Percentiles rank a stretch among this genome's conserved stretches.
phyloP scores from a whole-genome alignment of 2,329 filamentous ascomycete species.

The Venturia nashicola region DNA sequence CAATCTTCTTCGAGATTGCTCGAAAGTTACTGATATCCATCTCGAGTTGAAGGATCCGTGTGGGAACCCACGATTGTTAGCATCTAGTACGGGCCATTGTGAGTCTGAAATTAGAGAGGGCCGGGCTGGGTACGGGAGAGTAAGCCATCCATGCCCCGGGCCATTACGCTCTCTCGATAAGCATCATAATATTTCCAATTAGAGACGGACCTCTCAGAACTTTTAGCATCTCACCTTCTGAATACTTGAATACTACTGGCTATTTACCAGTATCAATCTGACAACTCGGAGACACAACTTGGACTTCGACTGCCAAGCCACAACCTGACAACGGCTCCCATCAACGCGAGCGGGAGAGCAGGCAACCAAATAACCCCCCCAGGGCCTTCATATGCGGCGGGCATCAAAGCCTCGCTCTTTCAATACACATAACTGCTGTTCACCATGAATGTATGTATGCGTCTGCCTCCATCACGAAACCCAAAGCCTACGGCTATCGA shows the following conservation, averaged over 20 bases:
- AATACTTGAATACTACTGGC: background rate
- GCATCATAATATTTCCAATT: background rate
- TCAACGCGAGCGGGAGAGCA: background rate
- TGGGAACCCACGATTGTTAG: too few species aligned
- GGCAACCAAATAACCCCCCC: background rate
- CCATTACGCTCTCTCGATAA: background rate
- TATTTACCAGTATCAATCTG: background rate
- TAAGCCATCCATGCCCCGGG: background rate
- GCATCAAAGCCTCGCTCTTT: background rate
- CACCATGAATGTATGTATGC: conserved; percentile 8
- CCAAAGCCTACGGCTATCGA: background rate
- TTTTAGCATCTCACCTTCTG: background rate
- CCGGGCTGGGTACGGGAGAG: background rate
- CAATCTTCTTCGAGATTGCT: too few species aligned
- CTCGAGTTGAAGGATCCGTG: too few species aligned
- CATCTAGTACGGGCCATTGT: too few species aligned
- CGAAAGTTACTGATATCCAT: too few species aligned
- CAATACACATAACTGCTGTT: background rate
- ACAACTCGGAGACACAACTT: background rate
- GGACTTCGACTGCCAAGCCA: background rate
- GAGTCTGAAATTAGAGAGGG: background rate
- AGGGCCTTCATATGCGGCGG: background rate
- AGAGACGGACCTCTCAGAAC: background rate
- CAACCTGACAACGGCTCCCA: background rate
- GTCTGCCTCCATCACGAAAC: background rate